Evolutionary conservation across 2,329 filamentous ascomycete genomes (phyloP).

Genomic region (Exophiala sideris): DNA sequence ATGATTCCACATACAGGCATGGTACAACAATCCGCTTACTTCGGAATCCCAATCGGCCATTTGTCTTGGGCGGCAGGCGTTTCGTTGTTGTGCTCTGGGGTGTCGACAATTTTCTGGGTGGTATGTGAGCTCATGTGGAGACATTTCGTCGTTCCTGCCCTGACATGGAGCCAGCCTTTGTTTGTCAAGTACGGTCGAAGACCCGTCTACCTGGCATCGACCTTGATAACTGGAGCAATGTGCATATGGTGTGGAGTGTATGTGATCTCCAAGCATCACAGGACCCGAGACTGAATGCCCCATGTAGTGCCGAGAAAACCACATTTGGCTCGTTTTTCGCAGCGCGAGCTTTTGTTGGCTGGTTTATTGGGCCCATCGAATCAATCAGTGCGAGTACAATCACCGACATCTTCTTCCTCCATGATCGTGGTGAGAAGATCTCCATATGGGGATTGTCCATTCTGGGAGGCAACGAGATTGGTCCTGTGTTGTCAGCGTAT

Average conservation of each 20-base stretch:
- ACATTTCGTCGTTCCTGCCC: neutral
- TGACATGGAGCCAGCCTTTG: slow-evolving; percentile 26
- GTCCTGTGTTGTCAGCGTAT: neutral
- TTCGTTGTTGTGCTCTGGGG: neutral
- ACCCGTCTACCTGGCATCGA: slow-evolving; percentile 51
- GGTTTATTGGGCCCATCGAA: slow-evolving; percentile 54
- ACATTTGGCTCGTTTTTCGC: slow-evolving; percentile 33
- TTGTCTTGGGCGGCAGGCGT: neutral
- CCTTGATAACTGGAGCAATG: slow-evolving; percentile 50
- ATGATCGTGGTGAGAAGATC: slow-evolving; percentile 54
- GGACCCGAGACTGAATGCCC: no score
- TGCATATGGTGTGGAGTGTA: slow-evolving; percentile 55
- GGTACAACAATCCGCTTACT: neutral
- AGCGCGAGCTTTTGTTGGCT: slow-evolving; percentile 42
- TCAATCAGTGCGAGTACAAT: slow-evolving; percentile 50
- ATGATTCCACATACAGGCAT: neutral
- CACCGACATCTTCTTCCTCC: slow-evolving; percentile 61
- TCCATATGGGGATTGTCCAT: neutral
- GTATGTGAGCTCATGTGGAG: neutral
- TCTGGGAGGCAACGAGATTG: slow-evolving; percentile 2
- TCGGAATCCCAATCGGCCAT: neutral
- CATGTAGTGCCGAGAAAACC: slow-evolving; percentile 27
- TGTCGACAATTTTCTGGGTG: neutral
- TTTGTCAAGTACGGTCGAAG: slow-evolving; percentile 48
- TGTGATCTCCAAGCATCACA: neutral